Base-by-base conservation (phyloP, 2,329 filamentous ascomycete species). In the Trichophaea hybrida region DNA sequence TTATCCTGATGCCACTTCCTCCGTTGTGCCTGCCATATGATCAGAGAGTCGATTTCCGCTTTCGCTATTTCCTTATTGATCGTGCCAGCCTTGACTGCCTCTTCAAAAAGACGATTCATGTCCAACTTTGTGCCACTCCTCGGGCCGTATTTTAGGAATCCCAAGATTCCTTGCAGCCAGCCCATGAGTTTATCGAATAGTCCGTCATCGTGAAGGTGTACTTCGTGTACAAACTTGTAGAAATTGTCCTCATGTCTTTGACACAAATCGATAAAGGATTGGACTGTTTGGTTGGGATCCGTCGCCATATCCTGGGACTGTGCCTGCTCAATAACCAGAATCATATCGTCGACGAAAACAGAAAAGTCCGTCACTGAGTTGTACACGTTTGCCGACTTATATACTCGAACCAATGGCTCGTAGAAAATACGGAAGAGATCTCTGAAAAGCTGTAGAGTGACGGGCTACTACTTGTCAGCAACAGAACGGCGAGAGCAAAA, bases 1-100 rank as follows among this genome's bases (percentile, higher is more conserved):
- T 98, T 98, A 74, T 94, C 88, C 62, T 91, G 83, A 71, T 98
- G 93, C 93, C 93, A 98, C 74, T 91, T 91, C 78, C 98, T 97
- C 58, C 93, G 79, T 46, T 88, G 87, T 70, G 90, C 88, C 72
- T 98, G 93, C 93, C 93, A 98, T 52, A 84, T 78, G 67, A 98
- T 93, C 54, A 98, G 77, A 34, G 79, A 75, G 69, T 97, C 82
- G 69, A 97, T 90, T 74, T 98, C 93, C 2, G 74, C 74, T 6
- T 90, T 81, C 0, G 86, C 86, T 64, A 81, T 80, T 1, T 80
- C 76, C 70, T 83, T 84, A 70, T 96, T 80, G 55, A 98, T 75
- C 55, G 77, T 72, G 5, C 80, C 79, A 31, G 79, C 77, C 65
- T 83, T 81, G 40, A 86, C 78, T 1, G 84, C 88, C 32, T 88